A percentile compares a stretch with the other conserved stretches of the same genome.
These are phyloP conservation scores for Bolboschoenus planiculmis DNA, from an alignment of 176 grass and related monocot species.

Conservation along the genomic window DNA sequence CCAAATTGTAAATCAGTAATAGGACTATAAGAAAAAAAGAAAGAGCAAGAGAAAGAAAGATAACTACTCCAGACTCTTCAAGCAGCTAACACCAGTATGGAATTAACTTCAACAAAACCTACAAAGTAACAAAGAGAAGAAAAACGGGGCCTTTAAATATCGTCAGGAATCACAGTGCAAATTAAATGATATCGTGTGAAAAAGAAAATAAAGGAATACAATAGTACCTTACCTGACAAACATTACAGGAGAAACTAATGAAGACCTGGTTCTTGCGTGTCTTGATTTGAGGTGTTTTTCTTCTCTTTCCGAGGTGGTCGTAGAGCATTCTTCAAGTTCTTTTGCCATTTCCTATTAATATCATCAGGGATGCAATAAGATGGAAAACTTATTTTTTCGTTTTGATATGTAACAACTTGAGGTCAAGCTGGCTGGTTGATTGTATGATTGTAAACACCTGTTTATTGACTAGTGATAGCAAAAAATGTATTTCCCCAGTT, in stretches of 20 bases:
- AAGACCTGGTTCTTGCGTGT: background rate
- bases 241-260: background rate
- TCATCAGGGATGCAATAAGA: background rate
- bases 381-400: background rate
- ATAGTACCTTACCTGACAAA: background rate
- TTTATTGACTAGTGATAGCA: background rate
- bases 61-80: background rate
- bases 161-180: background rate
- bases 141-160: background rate
- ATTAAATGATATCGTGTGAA: background rate
- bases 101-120: background rate
- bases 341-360: slow-evolving; percentile 20
- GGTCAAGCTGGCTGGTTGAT: background rate
- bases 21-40: background rate
- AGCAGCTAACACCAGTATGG: background rate
- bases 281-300: slow-evolving; percentile 5
- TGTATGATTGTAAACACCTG: background rate
- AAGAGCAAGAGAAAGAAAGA: background rate
- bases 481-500: background rate
- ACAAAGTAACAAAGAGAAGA: background rate
- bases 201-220: background rate
- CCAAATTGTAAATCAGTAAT: background rate
- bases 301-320: slow-evolving; percentile 8
- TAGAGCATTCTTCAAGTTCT: slow-evolving; percentile 8
- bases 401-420: background rate